Evolutionary conservation across 2,329 filamentous ascomycete species (phyloP).

Genomic region (Tetracladium maxilliforme): DNA sequence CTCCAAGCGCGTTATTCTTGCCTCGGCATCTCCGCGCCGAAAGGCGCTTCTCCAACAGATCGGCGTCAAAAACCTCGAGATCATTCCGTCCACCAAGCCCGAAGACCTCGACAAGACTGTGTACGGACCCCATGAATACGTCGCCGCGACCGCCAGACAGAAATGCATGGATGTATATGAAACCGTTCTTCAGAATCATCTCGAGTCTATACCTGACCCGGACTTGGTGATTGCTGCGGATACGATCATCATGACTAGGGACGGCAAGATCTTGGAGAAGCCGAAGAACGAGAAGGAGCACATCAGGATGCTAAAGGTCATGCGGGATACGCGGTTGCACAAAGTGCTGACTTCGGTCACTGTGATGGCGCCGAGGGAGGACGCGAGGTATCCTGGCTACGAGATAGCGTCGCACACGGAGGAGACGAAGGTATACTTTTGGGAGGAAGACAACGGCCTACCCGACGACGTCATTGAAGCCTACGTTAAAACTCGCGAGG

Average conservation of each 20-base stretch:
- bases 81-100: conserved; percentile 67
- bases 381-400: conserved; percentile 75
- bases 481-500: conserved; percentile 76
- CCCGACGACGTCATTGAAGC: conserved; percentile 69
- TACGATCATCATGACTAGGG: conserved; percentile 68
- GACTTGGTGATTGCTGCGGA: conserved; percentile 81
- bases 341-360: conserved; percentile 78
- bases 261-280: conserved; percentile 79
- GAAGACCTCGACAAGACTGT: conserved; percentile 70
- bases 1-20: conserved; percentile 71
- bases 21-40: conserved; percentile 75
- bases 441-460: conserved; percentile 50
- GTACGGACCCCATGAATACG: conserved; percentile 78
- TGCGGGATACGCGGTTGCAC: conserved; percentile 66
- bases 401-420: conserved; percentile 68
- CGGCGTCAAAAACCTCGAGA: conserved; percentile 68
- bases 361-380: conserved; percentile 68
- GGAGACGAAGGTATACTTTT: conserved; percentile 84
- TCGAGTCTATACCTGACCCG: conserved; percentile 41
- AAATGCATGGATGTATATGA: conserved; percentile 62
- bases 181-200: conserved; percentile 19
- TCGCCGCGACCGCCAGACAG: conserved; percentile 67
- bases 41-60: conserved; percentile 65
- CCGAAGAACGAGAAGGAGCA: conserved; percentile 72
- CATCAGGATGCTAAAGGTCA: conserved; percentile 63